A percentile compares a stretch with the other conserved stretches of the same genome.
These are phyloP conservation scores for Phytophthora hybrid DNA, from an alignment of 352 stramenopile genomes.

Conservation along the genomic window DNA sequence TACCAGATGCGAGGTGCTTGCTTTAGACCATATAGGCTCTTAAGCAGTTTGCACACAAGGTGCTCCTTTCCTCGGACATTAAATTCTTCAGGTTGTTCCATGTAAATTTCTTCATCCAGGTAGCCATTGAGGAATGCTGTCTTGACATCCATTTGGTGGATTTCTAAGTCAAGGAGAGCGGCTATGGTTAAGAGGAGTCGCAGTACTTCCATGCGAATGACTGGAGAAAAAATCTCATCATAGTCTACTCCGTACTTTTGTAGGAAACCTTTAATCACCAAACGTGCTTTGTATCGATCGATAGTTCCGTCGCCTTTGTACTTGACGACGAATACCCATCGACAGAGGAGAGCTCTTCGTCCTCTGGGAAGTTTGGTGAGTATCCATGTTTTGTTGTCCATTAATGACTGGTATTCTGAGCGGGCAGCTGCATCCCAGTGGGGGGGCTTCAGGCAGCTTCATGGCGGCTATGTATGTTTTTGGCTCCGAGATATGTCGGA, in stretches of 20 bases:
- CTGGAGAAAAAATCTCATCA: background rate
- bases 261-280: background rate
- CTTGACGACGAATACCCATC: too few species aligned
- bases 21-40: background rate
- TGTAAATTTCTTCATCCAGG: background rate
- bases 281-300: too few species aligned
- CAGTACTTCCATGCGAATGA: background rate
- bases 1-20: background rate
- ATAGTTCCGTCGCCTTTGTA: too few species aligned
- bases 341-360: background rate
- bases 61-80: background rate
- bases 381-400: slow-evolving; percentile 24
- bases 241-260: background rate
- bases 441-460: slow-evolving; percentile 2
- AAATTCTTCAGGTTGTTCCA: background rate
- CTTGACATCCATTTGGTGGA: background rate
- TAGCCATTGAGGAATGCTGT: background rate
- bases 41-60: background rate
- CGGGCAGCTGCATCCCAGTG: slow-evolving; percentile 10
- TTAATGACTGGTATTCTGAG: slow-evolving; percentile 12
- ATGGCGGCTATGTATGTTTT: slow-evolving; percentile 11
- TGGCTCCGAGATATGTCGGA: slow-evolving; percentile 11
- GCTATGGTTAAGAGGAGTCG: background rate
- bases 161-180: background rate
- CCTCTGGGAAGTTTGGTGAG: background rate